Percentiles rank a stretch among this genome's conserved stretches.
These are phyloP conservation scores for Protomyces inundatus DNA, from an alignment of 1,139 yeast species.

Conservation along the genomic window DNA sequence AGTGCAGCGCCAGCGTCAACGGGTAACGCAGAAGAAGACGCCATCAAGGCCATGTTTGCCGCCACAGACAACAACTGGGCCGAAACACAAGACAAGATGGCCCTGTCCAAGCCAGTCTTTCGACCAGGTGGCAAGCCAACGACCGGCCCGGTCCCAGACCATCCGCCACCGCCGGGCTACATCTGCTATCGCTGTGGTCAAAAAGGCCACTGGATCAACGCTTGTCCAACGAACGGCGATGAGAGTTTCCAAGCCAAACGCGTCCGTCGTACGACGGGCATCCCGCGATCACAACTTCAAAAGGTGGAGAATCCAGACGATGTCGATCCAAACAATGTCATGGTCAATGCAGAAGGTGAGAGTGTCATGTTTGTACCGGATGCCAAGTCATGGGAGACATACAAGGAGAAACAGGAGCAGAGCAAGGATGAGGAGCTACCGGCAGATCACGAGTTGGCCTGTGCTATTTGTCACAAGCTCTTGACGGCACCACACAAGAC, in stretches of 20 bases:
- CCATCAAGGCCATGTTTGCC: conserved; percentile 83
- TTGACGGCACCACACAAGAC: conserved; percentile 74
- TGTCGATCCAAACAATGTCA: conserved; percentile 53
- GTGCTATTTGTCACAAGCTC: conserved; percentile 57
- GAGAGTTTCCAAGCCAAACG: conserved; percentile 91
- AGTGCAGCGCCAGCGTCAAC: conserved; percentile 3
- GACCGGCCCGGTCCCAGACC: conserved; percentile 46
- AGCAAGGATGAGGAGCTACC: conserved; percentile 48
- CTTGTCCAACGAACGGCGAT: conserved; percentile 90
- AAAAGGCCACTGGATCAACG: conserved; percentile 89
- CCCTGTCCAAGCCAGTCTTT: conserved; percentile 38
- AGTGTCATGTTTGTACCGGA: conserved; percentile 95
- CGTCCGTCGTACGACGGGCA: conserved; percentile 91
- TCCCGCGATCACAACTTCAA: conserved; percentile 85
- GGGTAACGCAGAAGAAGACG: conserved; percentile 60
- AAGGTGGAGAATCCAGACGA: conserved; percentile 59
- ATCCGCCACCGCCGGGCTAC: conserved; percentile 90
- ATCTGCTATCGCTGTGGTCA: conserved; percentile 96
- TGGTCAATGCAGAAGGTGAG: conserved; percentile 92
- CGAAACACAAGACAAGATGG: conserved; percentile 82
- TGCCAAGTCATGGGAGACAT: conserved; percentile 76
- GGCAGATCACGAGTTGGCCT: conserved; percentile 56
- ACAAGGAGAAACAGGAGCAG: conserved; percentile 50
- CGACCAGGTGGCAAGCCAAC: conserved; percentile 35
- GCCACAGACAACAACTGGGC: conserved; percentile 93